Evolutionary conservation across 2,329 filamentous ascomycete genomes (phyloP), one percentile per base, ranked within the genome.

Genomic region (Alternaria triticimaculans): DNA sequence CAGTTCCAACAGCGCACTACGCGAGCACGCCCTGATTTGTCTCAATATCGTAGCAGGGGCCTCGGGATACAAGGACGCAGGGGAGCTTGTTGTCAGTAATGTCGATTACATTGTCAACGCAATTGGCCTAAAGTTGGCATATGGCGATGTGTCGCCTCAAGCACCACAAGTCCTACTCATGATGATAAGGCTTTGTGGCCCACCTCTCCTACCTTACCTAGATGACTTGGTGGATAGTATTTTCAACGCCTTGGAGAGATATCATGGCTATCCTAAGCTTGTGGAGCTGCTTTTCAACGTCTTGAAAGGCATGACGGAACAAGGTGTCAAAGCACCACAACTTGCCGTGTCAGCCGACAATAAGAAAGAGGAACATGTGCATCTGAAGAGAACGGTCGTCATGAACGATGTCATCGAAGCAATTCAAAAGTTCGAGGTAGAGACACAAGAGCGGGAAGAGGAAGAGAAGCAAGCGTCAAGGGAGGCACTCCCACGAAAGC

Each of bases 101-200:
- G 94, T 93, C 15, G 96, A 99, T 79, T 99, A 99, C 78, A 92
- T 99, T 81, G 90, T 98, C 64, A 98, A 98, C 75, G 93, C 96
- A 0, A 89, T 99, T 15, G 93, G 92, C 0, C 81, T 98, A 64
- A 92, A 94, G 65, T 86, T 99, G 8, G 97, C 97, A 72, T 93
- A 92, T 0, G 93, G 97, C 68, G 94, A 97, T 68, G 90, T 98
- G 56, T 95, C 94, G 0, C 94, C 95, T 1, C 92, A 97, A 66
- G 94, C 93, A 4, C 94, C 94, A 3, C 92, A 95, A 70, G 96
- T 98, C 2, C 81, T 99, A 53, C 87, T 91, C 7, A 97, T 99
- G 94, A 96, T 98, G 92, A 89, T 98, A 64, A 89, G 88, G 25
- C 86, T 99, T 14, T 93, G 94, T 18, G 96, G 96, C 0, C 89